Evolutionary conservation across 805 yeast species (phyloP).

Genomic region (Torulaspora gathmanii): DNA sequence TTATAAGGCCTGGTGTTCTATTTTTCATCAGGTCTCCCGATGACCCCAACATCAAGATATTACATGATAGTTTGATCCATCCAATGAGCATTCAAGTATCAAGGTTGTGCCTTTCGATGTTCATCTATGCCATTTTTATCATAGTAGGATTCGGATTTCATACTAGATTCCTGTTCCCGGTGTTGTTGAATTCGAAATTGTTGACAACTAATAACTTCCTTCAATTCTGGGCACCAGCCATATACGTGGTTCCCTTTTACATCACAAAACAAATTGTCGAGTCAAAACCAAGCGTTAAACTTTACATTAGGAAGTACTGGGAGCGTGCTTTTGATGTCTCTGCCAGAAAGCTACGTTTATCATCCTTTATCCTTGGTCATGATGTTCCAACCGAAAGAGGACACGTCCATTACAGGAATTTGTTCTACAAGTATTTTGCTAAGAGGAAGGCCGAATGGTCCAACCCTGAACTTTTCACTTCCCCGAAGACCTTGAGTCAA

Average conservation of each 20-base stretch:
- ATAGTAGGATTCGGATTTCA: slow-evolving; percentile 68
- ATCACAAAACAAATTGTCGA: slow-evolving; percentile 26
- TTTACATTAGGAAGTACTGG: slow-evolving; percentile 56
- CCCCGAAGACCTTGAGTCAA: slow-evolving; percentile 49
- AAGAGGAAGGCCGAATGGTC: slow-evolving; percentile 34
- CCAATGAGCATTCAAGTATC: slow-evolving; percentile 69
- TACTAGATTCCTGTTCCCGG: slow-evolving; percentile 45
- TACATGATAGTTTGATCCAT: slow-evolving; percentile 80
- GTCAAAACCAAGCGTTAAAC: slow-evolving; percentile 28
- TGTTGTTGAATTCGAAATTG: slow-evolving; percentile 30
- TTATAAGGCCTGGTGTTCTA: slow-evolving; percentile 82
- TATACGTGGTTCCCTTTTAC: slow-evolving; percentile 12
- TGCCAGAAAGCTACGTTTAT: slow-evolving; percentile 57
- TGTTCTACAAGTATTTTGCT: slow-evolving; percentile 42
- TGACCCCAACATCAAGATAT: slow-evolving; percentile 80
- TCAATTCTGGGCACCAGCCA: slow-evolving; percentile 1
- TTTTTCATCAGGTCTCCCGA: slow-evolving; percentile 92
- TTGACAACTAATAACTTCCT: slow-evolving; percentile 15
- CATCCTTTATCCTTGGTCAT: slow-evolving; percentile 71
- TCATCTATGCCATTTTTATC: slow-evolving; percentile 70
- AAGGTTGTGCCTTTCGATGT: slow-evolving; percentile 65
- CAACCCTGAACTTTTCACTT: slow-evolving; percentile 49
- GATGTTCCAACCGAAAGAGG: slow-evolving; percentile 70
- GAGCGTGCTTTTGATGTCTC: slow-evolving; percentile 48
- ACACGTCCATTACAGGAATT: slow-evolving; percentile 50